Percentiles rank a stretch among this genome's conserved stretches.
These are phyloP conservation scores for Lichenothelia convexa DNA, from an alignment of 495 filamentous ascomycete species.

Conservation along the genomic window DNA sequence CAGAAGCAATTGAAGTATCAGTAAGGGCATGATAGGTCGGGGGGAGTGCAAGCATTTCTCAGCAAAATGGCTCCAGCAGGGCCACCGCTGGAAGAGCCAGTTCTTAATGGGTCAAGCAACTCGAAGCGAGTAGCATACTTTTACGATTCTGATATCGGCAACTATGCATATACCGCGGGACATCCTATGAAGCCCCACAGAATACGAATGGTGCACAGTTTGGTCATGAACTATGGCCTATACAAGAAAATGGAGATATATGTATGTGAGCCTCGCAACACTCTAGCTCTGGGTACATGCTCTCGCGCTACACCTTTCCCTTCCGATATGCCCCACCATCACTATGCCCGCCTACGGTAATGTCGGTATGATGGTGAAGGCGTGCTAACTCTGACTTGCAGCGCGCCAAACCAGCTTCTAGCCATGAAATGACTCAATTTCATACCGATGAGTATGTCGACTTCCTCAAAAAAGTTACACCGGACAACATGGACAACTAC, in stretches of 20 bases:
- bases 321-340: too few relatives aligned
- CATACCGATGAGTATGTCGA: constrained; percentile 99
- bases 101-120: constrained; percentile 19
- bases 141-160: constrained; percentile 94
- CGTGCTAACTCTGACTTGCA: constrained; percentile 17
- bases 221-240: constrained; percentile 97
- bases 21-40: too few relatives aligned
- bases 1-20: not conserved
- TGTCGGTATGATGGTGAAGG: not conserved
- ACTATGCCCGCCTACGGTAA: not conserved
- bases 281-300: too few relatives aligned
- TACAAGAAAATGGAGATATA: constrained; percentile 99
- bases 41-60: too few relatives aligned
- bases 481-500: constrained; percentile 94
- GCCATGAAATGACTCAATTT: constrained; percentile 97
- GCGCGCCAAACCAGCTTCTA: constrained; percentile 93
- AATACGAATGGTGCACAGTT: constrained; percentile 85
- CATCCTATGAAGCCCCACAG: constrained; percentile 99
- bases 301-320: too few relatives aligned
- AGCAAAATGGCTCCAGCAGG: constrained; percentile 2
- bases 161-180: constrained; percentile 92
- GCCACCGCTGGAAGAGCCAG: constrained; percentile 5
- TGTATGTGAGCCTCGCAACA: constrained; percentile 32
- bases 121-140: constrained; percentile 81
- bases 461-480: constrained; percentile 87